Evolutionary conservation across 768 basidiomycete genomes (phyloP).

Genomic region (Naganishia vishniacii): DNA sequence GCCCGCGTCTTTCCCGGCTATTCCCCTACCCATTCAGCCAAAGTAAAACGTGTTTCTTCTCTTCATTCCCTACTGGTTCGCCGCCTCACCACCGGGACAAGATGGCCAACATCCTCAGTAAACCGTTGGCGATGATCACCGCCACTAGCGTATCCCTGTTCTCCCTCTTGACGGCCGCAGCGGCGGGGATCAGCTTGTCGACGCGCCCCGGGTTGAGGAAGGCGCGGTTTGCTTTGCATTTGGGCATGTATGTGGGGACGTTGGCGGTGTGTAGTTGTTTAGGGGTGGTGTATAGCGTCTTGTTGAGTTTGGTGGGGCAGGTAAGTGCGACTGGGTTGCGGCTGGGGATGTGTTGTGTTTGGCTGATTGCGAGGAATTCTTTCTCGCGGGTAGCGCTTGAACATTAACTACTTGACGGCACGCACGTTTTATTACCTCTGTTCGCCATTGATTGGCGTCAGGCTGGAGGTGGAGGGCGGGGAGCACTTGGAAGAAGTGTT

Average conservation of each 20-base stretch:
- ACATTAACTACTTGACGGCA: conserved; percentile 79
- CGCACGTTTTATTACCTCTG: conserved; percentile 71
- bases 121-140: conserved; percentile 40
- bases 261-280: conserved; percentile 66
- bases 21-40: neutral
- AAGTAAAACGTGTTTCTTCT: neutral
- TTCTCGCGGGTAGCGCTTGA: conserved; percentile 56
- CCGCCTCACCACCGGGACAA: neutral
- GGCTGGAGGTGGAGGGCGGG: conserved; percentile 74
- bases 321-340: conserved; percentile 28
- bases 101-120: conserved; percentile 32
- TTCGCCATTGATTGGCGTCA: conserved; percentile 61
- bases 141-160: conserved; percentile 41
- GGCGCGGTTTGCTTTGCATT: conserved; percentile 57
- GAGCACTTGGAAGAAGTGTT: conserved; percentile 61
- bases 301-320: conserved; percentile 57
- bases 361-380: neutral
- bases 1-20: neutral
- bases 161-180: conserved; percentile 30
- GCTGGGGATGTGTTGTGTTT: neutral
- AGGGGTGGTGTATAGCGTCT: conserved; percentile 64
- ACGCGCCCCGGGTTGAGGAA: conserved; percentile 30
- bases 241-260: conserved; percentile 66
- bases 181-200: conserved; percentile 6
- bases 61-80: neutral